Base-by-base conservation (phyloP, 225 moss, liverwort and hornwort genomes). In the Lunularia cruciata region DNA sequence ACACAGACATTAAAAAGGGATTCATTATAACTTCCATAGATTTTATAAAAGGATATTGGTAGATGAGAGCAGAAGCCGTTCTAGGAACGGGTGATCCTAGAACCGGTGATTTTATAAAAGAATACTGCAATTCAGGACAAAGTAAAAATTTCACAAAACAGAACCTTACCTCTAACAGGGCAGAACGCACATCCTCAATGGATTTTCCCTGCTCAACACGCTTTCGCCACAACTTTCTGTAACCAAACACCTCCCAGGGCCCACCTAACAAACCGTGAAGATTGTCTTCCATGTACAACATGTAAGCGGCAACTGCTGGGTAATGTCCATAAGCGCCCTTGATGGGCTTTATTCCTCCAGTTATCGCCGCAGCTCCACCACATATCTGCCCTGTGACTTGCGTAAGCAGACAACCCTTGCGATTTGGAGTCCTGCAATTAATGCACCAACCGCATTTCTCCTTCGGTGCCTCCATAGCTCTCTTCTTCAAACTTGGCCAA, bases 401-500 rank as follows among this genome's bases (percentile, higher is more conserved):
- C 57, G 90, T 85, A 72, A 98, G 80, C 45, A 98, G 78, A 79
- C 96, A 98, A 46, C 84, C 89, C 63, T 92, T 85, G 66, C 81
- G 92, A 69, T 55, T 75, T 76, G 64, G 70, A 73, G 70, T 76
- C 73, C 76, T 87, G 80, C 84, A 93, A 73, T 58, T 84, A 71
- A 86, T 53, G 68, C 96, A 98, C 96, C 96, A 98, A 12, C 96
- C 96, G 69, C 96, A 98, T 74, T 89, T 93, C 42, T 80, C 83
- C 43, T 77, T 84, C 0, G 76, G 60, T 0, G 73, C 47, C 47
- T 92, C 92, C 73, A 87, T 86, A 46, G 69, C 75, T 69, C 84
- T 85, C 73, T 89, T 92, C 73, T 83, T 98, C 26, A 71, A 57
- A 43, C 79, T 92, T 46, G 96, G 96, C 96, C 96, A 98, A 70